Evolutionary conservation across 139 green algal species (phyloP), one percentile per base, ranked within the genome.

Genomic region (Volvox reticuliferus): DNA sequence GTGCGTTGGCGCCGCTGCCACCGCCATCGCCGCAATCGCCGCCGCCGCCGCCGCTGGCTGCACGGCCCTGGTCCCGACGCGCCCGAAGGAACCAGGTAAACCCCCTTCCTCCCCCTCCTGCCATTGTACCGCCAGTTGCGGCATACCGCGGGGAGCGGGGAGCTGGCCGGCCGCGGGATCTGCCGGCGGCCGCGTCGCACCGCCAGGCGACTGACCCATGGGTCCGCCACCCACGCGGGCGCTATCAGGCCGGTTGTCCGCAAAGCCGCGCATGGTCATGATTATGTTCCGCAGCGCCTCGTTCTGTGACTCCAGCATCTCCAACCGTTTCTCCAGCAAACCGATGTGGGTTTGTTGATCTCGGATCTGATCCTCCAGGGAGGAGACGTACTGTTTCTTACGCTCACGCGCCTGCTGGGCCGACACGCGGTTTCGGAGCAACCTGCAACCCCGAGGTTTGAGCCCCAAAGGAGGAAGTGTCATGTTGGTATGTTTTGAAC

Each of bases 331-430:
- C 80, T 91, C 80, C 61, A 91, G 32, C 71, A 89, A 19, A 20
- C 30, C 71, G 6, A 91, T 89, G 35, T 85, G 86, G 16, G 18
- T 24, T 67, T 78, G 73, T 63, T 92, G 89, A 62, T 85, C 37
- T 2, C 85, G 37, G 18, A 94, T 44, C 84, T 95, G 94, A 0
- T 94, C 91, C 95, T 98, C 96, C 80, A 98, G 87, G 26, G 88
- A 91, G 3, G 37, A 88, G 2, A 98, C 90, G 84, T 98, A 98
- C 28, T 87, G 88, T 92, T 98, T 98, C 93, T 98, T 98, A 73
- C 97, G 93, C 94, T 98, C 97, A 2, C 97, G 89, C 0, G 97
- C 97, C 86, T 98, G 97, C 95, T 98, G 97, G 12, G 97, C 97
- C 6, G 95, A 97, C 36, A 98, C 96, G 18, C 97, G 93, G 92